Base-by-base conservation (phyloP, 495 filamentous ascomycete genomes). In the Endocarpon pusillum region DNA sequence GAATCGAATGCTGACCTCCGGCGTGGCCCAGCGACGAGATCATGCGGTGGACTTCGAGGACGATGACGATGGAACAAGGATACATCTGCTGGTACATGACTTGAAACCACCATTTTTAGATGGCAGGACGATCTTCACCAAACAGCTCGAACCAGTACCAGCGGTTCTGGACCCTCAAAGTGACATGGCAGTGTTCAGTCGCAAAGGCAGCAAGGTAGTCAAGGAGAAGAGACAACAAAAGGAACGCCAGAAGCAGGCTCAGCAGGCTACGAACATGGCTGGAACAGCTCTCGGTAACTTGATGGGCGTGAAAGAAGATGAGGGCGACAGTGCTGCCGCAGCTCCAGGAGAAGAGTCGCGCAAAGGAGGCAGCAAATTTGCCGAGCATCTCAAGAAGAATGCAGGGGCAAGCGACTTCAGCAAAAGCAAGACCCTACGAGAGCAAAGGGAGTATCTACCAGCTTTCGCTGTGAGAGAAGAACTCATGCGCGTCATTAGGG, bases 401-500 rank as follows among this genome's bases (percentile, higher is more conserved):
- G 76, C 81, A 39, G 91, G 89, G 2, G 78, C 84, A 22, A 96
- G 89, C 51, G 69, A 72, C 23, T 94, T 99, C 54, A 93, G 83
- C 48, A 78, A 83, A 47, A 94, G 73, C 57, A 94, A 94, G 58
- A 77, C 81, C 10, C 54, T 96, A 35, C 69, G 69, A 39, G 91
- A 99, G 54, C 91, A 99, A 52, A 66, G 91, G 45, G 81, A 99
- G 49, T 99, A 69, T 49, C 62, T 99, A 2, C 91, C 91, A 8
- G 91, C 91, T 1, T 99, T 99, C 60, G 91, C 91, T 0, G 91
- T 99, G 15, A 67, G 91, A 23, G 91, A 99, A 54, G 89, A 99
- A 42, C 61, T 96, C n/a, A 46, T 99, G 35, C 71, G 84, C 39
- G 82, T 96, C 9, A 91, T 99, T 45, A 69, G 87, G 22, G 89